phyloP scores from a whole-genome alignment of 441 rosid genomes.

The Flueggea neowawraea region DNA sequence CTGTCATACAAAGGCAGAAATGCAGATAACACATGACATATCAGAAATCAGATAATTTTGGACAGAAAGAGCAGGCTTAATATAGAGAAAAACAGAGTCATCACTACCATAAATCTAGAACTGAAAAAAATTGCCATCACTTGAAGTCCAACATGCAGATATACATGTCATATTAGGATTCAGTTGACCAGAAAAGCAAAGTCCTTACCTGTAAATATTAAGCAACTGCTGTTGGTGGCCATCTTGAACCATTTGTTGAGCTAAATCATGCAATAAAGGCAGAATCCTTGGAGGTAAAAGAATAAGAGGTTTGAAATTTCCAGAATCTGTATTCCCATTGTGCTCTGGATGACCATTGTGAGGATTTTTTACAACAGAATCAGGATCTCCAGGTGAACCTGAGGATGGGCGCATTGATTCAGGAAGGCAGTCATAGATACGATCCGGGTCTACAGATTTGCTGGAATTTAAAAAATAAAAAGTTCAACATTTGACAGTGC shows the following conservation, averaged over 20 bases:
- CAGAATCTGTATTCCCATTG: slow-evolving; percentile 48
- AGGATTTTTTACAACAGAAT: slow-evolving; percentile 40
- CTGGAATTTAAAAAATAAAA: slow-evolving; percentile 42
- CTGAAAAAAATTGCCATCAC: too few species aligned
- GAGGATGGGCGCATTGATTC: slow-evolving; percentile 85
- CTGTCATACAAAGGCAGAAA: too few species aligned
- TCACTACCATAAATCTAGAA: too few species aligned
- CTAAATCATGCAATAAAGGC: slow-evolving; percentile 92
- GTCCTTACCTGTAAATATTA: slow-evolving; percentile 62
- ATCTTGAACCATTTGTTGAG: slow-evolving; percentile 91
- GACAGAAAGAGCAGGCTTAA: too few species aligned
- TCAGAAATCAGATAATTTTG: too few species aligned
- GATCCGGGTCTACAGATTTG: slow-evolving; percentile 95
- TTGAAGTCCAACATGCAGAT: too few species aligned
- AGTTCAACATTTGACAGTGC: background rate
- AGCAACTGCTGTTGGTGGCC: slow-evolving; percentile 79
- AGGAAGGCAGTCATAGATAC: slow-evolving; percentile 93
- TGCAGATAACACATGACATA: too few species aligned
- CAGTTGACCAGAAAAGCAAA: slow-evolving; percentile 3
- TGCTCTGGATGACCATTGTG: slow-evolving; percentile 49
- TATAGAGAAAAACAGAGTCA: too few species aligned
- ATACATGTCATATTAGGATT: background rate
- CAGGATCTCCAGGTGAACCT: slow-evolving; percentile 50
- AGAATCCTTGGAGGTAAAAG: slow-evolving; percentile 85
- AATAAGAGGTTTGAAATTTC: slow-evolving; percentile 65